phyloP scores from a whole-genome alignment of 768 basidiomycete species.

The Clitopilus hobsonii region DNA sequence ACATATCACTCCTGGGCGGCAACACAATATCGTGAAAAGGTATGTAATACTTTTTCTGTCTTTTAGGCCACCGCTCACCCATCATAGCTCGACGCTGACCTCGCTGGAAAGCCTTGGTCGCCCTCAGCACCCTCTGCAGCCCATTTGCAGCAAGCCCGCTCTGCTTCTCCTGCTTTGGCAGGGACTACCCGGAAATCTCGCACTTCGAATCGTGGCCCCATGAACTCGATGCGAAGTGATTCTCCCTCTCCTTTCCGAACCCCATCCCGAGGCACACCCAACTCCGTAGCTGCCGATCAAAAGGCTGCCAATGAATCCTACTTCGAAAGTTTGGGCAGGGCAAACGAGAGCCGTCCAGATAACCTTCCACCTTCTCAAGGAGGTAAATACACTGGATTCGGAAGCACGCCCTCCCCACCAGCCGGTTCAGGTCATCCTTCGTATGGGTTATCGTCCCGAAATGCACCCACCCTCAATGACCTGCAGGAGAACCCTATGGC shows the following conservation, averaged over 20 bases:
- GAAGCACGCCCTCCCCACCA: constrained; percentile 70
- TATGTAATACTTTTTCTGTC: constrained; percentile 22
- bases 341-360: constrained; percentile 73
- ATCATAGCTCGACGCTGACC: constrained; percentile 67
- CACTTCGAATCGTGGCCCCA: constrained; percentile 52
- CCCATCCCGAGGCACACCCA: constrained; percentile 40
- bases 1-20: constrained; percentile 95
- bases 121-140: constrained; percentile 65
- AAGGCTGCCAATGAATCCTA: constrained; percentile 83
- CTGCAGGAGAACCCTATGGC: constrained; percentile 83
- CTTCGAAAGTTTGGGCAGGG: constrained; percentile 77
- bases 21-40: constrained; percentile 92
- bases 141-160: constrained; percentile 28
- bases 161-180: constrained; percentile 55
- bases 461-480: constrained; percentile 74
- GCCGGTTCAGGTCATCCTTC: constrained; percentile 54
- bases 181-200: constrained; percentile 89
- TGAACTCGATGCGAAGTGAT: constrained; percentile 44
- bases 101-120: constrained; percentile 76
- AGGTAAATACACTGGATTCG: constrained; percentile 91
- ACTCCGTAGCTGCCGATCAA: constrained; percentile 41
- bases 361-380: constrained; percentile 91
- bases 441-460: constrained; percentile 69
- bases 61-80: constrained; percentile 11
- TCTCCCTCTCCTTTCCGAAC: constrained; percentile 53